phyloP scores from a whole-genome alignment of 163 green algal species.

The Botryococcus braunii region DNA sequence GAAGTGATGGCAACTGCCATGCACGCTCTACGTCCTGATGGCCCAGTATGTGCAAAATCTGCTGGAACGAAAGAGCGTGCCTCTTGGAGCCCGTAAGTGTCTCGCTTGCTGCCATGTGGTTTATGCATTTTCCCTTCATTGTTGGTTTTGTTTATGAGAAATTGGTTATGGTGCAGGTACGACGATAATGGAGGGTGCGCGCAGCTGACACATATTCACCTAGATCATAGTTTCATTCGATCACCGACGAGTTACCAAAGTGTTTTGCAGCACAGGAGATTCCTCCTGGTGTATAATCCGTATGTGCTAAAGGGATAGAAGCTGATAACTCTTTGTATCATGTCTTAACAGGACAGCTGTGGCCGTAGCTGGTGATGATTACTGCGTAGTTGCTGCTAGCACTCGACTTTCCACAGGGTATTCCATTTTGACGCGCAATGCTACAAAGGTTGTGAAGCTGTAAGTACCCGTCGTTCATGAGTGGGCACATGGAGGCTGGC shows the following conservation, averaged over 20 bases:
- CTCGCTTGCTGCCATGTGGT: neutral
- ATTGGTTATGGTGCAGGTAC: slow-evolving; percentile 40
- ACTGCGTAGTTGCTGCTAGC: slow-evolving; percentile 88
- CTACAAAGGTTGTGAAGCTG: slow-evolving; percentile 62
- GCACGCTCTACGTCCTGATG: too few species aligned
- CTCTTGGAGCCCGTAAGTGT: neutral
- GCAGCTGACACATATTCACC: neutral
- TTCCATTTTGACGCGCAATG: slow-evolving; percentile 84
- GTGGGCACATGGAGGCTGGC: too few species aligned
- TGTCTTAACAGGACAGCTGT: slow-evolving; percentile 70
- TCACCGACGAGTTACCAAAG: neutral
- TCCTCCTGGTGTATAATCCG: neutral
- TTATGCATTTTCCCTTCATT: neutral
- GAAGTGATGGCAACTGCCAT: too few species aligned
- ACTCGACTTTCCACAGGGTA: slow-evolving; percentile 93
- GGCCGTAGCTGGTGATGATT: slow-evolving; percentile 90
- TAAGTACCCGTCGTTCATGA: slow-evolving; percentile 24
- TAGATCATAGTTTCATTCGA: neutral
- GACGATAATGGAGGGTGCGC: slow-evolving; percentile 61
- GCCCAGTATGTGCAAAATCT: too few species aligned
- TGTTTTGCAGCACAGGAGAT: neutral
- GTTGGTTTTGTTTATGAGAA: neutral
- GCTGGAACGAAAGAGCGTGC: neutral
- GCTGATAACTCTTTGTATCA: neutral
- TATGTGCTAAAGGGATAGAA: neutral